A percentile compares a stretch with the other conserved stretches of the same genome.
Evolutionary conservation across 2,329 filamentous ascomycete species (phyloP).

Genomic region (Hortaea werneckii): DNA sequence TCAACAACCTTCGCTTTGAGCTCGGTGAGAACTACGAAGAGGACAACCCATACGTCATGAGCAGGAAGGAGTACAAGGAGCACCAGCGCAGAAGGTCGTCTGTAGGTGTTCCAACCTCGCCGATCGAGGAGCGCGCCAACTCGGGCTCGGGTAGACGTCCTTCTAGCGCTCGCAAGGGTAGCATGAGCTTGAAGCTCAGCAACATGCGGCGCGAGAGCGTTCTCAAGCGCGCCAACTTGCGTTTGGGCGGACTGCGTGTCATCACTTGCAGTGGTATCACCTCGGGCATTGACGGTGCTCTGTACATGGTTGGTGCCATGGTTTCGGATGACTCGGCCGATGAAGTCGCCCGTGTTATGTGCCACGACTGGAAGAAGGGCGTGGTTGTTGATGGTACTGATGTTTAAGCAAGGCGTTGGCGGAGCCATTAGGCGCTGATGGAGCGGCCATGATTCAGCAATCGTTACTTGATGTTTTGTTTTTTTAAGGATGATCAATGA

Average conservation of each 20-base stretch:
- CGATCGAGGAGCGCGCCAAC: slow-evolving; percentile 21
- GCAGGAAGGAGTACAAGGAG: slow-evolving; percentile 50
- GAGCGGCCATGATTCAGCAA: neutral
- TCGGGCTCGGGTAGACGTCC: slow-evolving; percentile 28
- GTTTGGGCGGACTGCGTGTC: slow-evolving; percentile 58
- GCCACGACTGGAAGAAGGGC: slow-evolving; percentile 80
- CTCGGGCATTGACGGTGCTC: slow-evolving; percentile 69
- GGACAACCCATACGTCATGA: slow-evolving; percentile 73
- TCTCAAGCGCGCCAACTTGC: slow-evolving; percentile 65
- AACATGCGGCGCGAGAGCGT: slow-evolving; percentile 70
- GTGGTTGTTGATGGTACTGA: slow-evolving; percentile 76
- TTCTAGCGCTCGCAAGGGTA: slow-evolving; percentile 56
- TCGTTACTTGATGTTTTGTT: neutral
- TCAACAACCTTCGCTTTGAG: slow-evolving; percentile 85
- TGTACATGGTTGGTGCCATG: slow-evolving; percentile 77
- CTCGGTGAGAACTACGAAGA: slow-evolving; percentile 61
- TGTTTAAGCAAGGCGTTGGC: slow-evolving; percentile 44
- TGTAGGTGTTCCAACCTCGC: slow-evolving; percentile 30
- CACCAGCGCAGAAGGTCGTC: slow-evolving; percentile 30
- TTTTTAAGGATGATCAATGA: slow-evolving; percentile 1
- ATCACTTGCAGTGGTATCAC: slow-evolving; percentile 72
- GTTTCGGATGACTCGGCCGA: slow-evolving; percentile 67
- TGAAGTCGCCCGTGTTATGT: slow-evolving; percentile 64
- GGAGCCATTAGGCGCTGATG: neutral
- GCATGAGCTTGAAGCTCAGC: slow-evolving; percentile 68